Conservation (phyloP, 2,329 filamentous ascomycete genomes). For the Xylariaceae sp. region DNA sequence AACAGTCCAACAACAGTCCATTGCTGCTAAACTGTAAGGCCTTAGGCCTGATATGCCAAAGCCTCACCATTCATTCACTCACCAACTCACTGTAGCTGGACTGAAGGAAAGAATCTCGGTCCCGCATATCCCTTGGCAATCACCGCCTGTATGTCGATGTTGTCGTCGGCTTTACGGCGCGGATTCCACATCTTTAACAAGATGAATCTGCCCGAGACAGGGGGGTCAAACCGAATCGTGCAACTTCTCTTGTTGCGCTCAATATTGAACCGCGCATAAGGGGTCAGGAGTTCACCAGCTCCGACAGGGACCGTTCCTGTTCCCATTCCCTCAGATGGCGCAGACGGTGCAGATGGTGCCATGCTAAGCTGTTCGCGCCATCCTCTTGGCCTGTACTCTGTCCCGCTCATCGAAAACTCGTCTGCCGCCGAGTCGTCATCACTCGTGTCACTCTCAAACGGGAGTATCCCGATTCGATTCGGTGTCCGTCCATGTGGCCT, state of each 20-base stretch:
- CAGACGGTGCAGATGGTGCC: constrained; percentile 30
- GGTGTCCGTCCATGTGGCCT: constrained; percentile 38
- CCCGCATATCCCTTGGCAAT: constrained; percentile 80
- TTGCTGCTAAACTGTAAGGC: not conserved
- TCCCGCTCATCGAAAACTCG: constrained; percentile 31
- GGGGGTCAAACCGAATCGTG: constrained; percentile 78
- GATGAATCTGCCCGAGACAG: constrained; percentile 75
- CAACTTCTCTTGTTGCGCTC: constrained; percentile 77
- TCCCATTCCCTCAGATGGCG: constrained; percentile 30
- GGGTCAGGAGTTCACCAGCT: constrained; percentile 58
- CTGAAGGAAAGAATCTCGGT: constrained; percentile 72
- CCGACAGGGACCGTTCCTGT: constrained; percentile 47
- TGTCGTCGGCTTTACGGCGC: constrained; percentile 55
- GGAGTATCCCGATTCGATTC: constrained; percentile 50
- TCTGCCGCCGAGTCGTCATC: constrained; percentile 36
- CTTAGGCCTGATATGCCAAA: not conserved
- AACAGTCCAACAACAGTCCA: not conserved
- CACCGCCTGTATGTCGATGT: constrained; percentile 87
- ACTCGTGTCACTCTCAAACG: constrained; percentile 47
- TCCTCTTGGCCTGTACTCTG: constrained; percentile 29
- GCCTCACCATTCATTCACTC: constrained; percentile 11
- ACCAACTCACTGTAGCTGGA: constrained; percentile 49
- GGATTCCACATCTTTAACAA: constrained; percentile 88
- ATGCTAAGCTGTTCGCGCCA: constrained; percentile 27
- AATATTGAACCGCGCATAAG: constrained; percentile 79